A percentile compares a stretch with the other conserved stretches of the same genome.
Conservation (phyloP, 2,329 filamentous ascomycete species). For the Huntiella abstrusa region DNA sequence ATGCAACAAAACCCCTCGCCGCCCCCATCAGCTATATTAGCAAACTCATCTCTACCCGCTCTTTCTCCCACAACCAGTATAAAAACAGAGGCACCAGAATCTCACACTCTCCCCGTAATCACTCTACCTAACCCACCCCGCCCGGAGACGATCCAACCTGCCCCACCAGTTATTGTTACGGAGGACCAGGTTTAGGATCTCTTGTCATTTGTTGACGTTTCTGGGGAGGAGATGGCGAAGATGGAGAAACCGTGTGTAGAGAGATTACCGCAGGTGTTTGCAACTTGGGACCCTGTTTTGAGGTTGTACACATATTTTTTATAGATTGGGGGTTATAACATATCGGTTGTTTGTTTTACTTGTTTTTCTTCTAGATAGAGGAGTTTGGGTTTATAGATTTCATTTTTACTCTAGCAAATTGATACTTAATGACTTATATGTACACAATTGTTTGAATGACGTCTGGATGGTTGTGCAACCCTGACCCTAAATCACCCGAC, state of each 20-base stretch:
- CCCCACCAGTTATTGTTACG: neutral
- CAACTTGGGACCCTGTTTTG: neutral
- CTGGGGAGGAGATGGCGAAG: neutral
- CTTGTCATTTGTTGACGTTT: neutral
- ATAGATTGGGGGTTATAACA: neutral
- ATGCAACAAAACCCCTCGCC: too few species aligned
- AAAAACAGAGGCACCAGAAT: too few species aligned
- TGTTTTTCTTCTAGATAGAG: neutral
- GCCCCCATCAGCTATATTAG: too few species aligned
- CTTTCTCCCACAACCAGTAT: too few species aligned
- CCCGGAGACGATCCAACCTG: neutral
- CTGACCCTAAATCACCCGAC: neutral
- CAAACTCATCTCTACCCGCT: too few species aligned
- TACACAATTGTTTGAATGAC: neutral
- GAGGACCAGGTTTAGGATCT: conserved; percentile 1
- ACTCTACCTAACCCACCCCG: too few species aligned
- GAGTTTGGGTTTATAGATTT: neutral
- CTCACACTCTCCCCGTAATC: too few species aligned
- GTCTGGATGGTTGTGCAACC: neutral
- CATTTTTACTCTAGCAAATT: neutral
- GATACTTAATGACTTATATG: neutral
- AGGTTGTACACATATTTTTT: neutral
- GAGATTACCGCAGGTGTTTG: neutral
- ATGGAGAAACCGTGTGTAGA: neutral
- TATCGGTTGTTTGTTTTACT: neutral